Percentiles rank a stretch among this genome's conserved stretches.
These are phyloP conservation scores for Vaccinium macrocarpon DNA, from an alignment of 148 eudicot genomes.

Conservation along the genomic window DNA sequence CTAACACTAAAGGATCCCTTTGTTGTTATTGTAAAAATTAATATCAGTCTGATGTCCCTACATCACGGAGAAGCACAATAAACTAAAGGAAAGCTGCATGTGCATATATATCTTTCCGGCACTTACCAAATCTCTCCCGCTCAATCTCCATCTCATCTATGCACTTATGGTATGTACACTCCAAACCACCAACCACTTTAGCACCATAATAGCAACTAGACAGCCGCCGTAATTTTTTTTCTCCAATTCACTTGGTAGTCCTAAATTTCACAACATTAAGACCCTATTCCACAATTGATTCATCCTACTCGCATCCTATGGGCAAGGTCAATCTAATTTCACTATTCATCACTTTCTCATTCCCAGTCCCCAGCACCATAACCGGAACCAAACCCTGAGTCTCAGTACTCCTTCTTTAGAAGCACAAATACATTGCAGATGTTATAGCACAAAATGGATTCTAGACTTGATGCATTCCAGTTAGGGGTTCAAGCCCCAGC, in stretches of 20 bases:
- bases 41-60: neutral
- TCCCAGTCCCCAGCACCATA: neutral
- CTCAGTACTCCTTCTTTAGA: neutral
- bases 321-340: neutral
- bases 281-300: neutral
- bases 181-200: neutral
- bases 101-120: neutral
- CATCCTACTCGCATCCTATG: neutral
- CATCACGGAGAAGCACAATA: neutral
- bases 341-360: neutral
- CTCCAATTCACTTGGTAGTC: neutral
- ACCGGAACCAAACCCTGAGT: neutral
- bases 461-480: neutral
- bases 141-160: neutral
- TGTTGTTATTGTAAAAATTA: too few species aligned
- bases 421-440: neutral
- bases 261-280: neutral
- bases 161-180: neutral
- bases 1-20: neutral
- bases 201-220: neutral
- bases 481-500: neutral
- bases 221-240: neutral
- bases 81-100: neutral
- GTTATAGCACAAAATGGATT: neutral
- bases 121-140: neutral